Conservation (phyloP, 495 filamentous ascomycete genomes). For the Cairneyella variabilis region DNA sequence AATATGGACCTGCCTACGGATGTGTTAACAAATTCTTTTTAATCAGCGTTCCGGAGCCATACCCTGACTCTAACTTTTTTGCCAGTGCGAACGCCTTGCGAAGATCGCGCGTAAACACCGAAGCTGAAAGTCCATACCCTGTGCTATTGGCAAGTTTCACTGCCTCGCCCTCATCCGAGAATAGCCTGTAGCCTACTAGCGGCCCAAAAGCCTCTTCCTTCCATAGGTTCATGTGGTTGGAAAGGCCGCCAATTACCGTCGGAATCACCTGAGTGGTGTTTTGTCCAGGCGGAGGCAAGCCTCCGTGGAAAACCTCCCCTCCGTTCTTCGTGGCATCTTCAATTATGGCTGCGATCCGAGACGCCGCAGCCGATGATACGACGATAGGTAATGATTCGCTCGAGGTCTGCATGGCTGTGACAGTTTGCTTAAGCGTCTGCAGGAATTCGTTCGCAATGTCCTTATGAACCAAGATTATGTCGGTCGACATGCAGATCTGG, state of each 20-base stretch:
- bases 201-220: conserved; percentile 78
- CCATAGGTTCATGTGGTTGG: conserved; percentile 75
- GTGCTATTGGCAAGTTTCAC: conserved; percentile 75
- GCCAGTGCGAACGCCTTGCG: conserved; percentile 70
- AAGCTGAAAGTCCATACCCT: conserved; percentile 72
- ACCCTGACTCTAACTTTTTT: conserved; percentile 70
- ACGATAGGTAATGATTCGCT: no score
- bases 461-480: conserved; percentile 77
- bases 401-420: background rate
- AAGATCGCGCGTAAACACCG: conserved; percentile 79
- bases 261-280: no score
- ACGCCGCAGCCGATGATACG: no score
- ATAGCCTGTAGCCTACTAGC: conserved; percentile 54
- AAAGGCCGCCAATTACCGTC: conserved; percentile 62
- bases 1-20: no score
- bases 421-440: conserved; percentile 45
- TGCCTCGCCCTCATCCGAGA: conserved; percentile 62
- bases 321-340: no score
- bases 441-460: conserved; percentile 65
- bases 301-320: no score
- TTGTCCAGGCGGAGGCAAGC: no score
- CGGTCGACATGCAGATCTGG: conserved; percentile 90
- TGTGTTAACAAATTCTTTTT: no score
- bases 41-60: no score
- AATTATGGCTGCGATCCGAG: no score